Base-by-base conservation (phyloP, 352 stramenopile genomes). In the Thraustochytrium striatum region DNA sequence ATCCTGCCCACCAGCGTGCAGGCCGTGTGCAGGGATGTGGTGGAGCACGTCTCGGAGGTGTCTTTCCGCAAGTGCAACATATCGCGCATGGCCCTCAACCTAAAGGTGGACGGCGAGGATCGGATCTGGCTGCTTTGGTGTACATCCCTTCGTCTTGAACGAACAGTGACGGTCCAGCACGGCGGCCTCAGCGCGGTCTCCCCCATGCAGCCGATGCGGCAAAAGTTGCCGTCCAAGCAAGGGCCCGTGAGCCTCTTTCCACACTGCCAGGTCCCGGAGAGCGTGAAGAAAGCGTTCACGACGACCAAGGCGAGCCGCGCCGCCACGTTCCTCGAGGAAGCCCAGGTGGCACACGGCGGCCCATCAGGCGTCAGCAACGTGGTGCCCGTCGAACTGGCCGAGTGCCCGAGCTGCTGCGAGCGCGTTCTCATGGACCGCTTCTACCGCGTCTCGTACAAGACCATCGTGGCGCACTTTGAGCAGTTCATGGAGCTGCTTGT, bases 101-200 rank as follows among this genome's bases (percentile, higher is more conserved):
- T 98, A 73, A 97, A 98, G 83, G 87, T 93, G 13, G 94, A 98
- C 80, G 87, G 91, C 0, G 88, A 94, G 30, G 93, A 97, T 83
- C 89, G 89, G 8, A 83, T 98, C 0, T 98, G 93, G 93, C 83
- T 98, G 41, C 88, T 97, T 16, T 98, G 93, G 91, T 94, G 88
- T 78, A 95, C 90, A 32, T 97, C 93, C 7, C 86, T 98, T 33
- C 88, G 93, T 35, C 86, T 96, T 1, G 78, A 83, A 68, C 65
- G 68, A 28, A 58, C 28, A 25, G 11, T 61, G 16, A 30, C 65
- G 16, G 65, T 38, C 28, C 7, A 65, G 8, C 7, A 39, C 9
- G 32, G 8, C 30, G 38, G 8, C 38, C 7, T n/a, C 25, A 33
- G n/a, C 9, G n/a, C 38, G 21, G 28, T 21, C 19, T 70, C 61